These are phyloP conservation scores for Cinchona pubescens DNA, from an alignment of 257 asterid species.

Conservation along the genomic window DNA sequence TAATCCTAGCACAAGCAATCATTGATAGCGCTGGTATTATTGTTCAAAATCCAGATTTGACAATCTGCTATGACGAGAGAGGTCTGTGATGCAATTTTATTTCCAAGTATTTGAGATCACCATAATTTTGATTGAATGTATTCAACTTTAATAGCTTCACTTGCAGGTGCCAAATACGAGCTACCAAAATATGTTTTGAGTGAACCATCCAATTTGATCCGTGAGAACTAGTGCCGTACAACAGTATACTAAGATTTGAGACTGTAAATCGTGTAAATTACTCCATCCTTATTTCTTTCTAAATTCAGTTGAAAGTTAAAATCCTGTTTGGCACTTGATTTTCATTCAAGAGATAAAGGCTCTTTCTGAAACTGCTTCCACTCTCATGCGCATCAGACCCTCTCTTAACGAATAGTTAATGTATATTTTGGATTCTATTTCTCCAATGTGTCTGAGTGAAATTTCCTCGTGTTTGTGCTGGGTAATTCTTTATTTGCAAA, in stretches of 20 bases:
- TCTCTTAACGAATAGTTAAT: background rate
- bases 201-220: slow-evolving; percentile 70
- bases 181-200: slow-evolving; percentile 74
- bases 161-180: slow-evolving; percentile 80
- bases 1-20: slow-evolving; percentile 53
- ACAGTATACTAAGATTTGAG: background rate
- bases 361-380: slow-evolving; percentile 10
- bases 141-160: background rate
- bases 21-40: slow-evolving; percentile 67
- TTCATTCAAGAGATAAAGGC: slow-evolving; percentile 12
- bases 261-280: slow-evolving; percentile 24
- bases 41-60: slow-evolving; percentile 71
- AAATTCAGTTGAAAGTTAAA: background rate
- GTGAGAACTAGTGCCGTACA: slow-evolving; percentile 19
- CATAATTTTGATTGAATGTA: background rate
- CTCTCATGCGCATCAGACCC: background rate
- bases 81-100: slow-evolving; percentile 36
- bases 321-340: slow-evolving; percentile 4
- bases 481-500: background rate
- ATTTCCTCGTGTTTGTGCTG: background rate
- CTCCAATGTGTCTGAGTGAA: slow-evolving; percentile 8
- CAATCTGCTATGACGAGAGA: slow-evolving; percentile 81
- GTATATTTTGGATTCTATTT: slow-evolving; percentile 17
- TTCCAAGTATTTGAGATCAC: background rate
- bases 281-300: background rate